Percentiles rank a stretch among this genome's conserved stretches.
Conservation (phyloP, 2,329 filamentous ascomycete genomes). For the Aspergillus ruber region DNA sequence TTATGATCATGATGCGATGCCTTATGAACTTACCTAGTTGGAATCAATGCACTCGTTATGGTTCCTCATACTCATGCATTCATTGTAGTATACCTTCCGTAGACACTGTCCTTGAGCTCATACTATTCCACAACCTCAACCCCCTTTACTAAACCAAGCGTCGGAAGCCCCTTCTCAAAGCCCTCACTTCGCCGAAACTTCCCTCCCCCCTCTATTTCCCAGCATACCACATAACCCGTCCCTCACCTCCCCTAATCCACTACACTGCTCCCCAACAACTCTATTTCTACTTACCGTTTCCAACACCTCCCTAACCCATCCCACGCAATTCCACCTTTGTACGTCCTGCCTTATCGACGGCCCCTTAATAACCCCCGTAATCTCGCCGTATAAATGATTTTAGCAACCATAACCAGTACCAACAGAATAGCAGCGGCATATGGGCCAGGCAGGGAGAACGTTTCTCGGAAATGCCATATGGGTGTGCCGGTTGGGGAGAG, state of each 20-base stretch:
- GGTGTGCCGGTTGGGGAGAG: not conserved
- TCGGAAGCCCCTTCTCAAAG: too few relatives aligned
- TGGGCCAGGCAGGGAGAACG: too few relatives aligned
- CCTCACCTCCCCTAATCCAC: not conserved
- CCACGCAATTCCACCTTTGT: too few relatives aligned
- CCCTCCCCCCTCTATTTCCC: too few relatives aligned
- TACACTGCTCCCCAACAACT: not conserved
- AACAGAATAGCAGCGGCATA: not conserved
- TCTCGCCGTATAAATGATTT: too few relatives aligned
- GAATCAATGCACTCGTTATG: conserved; percentile 1
- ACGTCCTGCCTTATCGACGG: too few relatives aligned
- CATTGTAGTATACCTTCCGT: not conserved
- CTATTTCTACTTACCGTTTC: not conserved
- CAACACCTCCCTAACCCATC: not conserved
- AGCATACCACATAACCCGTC: too few relatives aligned
- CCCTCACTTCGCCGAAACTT: too few relatives aligned
- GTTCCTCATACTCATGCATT: not conserved
- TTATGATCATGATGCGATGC: not conserved
- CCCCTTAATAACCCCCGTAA: too few relatives aligned
- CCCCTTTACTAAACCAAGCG: too few relatives aligned
- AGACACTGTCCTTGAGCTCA: too few relatives aligned
- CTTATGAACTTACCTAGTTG: not conserved
- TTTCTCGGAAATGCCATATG: not conserved
- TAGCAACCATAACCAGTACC: not conserved
- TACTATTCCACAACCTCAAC: too few relatives aligned